Base-by-base conservation (phyloP, 139 green algal species). In the Chlamydomonas schloesseri region DNA sequence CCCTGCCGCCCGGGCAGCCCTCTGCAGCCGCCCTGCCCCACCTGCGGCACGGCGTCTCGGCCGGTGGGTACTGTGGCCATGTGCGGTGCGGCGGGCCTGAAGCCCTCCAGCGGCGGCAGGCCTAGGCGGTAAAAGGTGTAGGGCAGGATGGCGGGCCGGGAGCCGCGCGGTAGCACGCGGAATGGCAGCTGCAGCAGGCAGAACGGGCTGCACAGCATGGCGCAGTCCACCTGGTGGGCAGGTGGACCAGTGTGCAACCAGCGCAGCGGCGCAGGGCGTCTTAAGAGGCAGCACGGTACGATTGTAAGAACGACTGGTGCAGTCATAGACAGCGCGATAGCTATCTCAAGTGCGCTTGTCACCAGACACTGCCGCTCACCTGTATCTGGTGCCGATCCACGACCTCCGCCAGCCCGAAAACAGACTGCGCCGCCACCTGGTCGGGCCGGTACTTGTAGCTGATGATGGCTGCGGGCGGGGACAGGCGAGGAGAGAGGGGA, bases 361-460 rank as follows among this genome's bases (percentile, higher is more conserved):
- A n/a, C n/a, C n/a, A 24, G 55, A 62, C 2, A 28, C 67, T 1
- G 9, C 3, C 14, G 1, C 70, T 8, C 53, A 69, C 73, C 73
- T 81, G 73, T 1, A 53, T 21, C 50, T 81, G 50, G 73, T 81
- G 73, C n/a, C 18, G 8, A n/a, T 81, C 73, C 50, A 81, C 73
- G 53, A 81, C 72, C 72, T 79, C 72, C 26, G 72, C 72, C 72
- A 79, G 47, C 8, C 47, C 46, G 24, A 65, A 79, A 50, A 81
- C 73, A 13, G 34, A 37, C 53, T 81, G 73, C 73, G 73, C 73
- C n/a, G 73, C 73, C 73, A 81, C 73, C 9, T 81, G 28, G 15
- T 81, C 50, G 10, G 73, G 73, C n/a, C 73, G 50, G 73, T 81
- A 81, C 73, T 81, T 81, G 50, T 81, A 81, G n/a, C 14, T 53